A percentile compares a stretch with the other conserved stretches of the same genome.
phyloP scores from a whole-genome alignment of 2,329 filamentous ascomycete genomes.

The Calonectria naviculata region DNA sequence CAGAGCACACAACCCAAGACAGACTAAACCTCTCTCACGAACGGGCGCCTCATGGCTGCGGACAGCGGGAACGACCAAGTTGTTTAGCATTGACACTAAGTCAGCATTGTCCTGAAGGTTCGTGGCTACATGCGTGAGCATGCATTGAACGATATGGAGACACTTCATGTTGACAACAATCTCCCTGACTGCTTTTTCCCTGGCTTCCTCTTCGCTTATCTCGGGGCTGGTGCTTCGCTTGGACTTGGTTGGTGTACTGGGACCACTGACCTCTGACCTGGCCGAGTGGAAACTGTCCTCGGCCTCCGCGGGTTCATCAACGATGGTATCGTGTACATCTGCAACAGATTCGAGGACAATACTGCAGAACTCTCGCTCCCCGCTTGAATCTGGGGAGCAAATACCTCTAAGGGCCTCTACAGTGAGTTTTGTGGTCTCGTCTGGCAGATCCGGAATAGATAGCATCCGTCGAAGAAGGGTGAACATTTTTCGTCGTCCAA shows the following conservation, averaged over 20 bases:
- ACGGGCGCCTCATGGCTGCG: slow-evolving; percentile 93
- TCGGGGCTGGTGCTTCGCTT: slow-evolving; percentile 55
- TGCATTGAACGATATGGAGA: slow-evolving; percentile 95
- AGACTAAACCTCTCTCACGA: slow-evolving; percentile 88
- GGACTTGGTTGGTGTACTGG: slow-evolving; percentile 64
- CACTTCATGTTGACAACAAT: slow-evolving; percentile 99
- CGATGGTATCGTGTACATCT: slow-evolving; percentile 95
- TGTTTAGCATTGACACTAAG: slow-evolving; percentile 98
- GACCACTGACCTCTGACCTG: slow-evolving; percentile 82
- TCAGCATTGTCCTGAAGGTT: slow-evolving; percentile 90
- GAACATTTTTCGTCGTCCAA: slow-evolving; percentile 96
- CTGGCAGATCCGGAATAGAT: slow-evolving; percentile 87
- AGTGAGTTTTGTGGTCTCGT: slow-evolving; percentile 90
- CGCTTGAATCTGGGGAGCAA: slow-evolving; percentile 78
- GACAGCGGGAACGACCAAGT: slow-evolving; percentile 93
- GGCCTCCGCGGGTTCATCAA: slow-evolving; percentile 71
- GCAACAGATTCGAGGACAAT: slow-evolving; percentile 93
- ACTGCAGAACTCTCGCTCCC: slow-evolving; percentile 85
- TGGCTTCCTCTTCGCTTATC: slow-evolving; percentile 72
- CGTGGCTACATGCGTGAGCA: slow-evolving; percentile 92
- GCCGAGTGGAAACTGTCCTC: slow-evolving; percentile 92
- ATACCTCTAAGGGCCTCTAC: slow-evolving; percentile 86
- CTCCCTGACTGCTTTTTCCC: slow-evolving; percentile 84
- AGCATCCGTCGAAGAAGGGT: slow-evolving; percentile 86
- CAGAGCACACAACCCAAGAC: slow-evolving; percentile 89